Conservation (phyloP, 2,329 filamentous ascomycete genomes). For the Xylaria sp. region DNA sequence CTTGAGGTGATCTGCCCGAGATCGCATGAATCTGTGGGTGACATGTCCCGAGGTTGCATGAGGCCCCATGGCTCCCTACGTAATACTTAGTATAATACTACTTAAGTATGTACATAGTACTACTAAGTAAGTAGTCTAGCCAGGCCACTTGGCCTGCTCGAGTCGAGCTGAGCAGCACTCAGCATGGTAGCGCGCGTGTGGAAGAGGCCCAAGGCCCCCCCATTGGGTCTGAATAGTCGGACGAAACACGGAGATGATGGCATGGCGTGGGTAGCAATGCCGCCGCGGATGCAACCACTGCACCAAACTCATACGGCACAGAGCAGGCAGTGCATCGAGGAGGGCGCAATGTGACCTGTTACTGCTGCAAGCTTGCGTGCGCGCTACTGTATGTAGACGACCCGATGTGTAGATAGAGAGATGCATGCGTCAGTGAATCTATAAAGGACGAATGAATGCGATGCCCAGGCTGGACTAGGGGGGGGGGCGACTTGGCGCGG, state of each 20-base stretch:
- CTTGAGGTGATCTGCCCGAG: constrained; percentile 1
- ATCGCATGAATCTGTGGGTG: constrained; percentile 11
- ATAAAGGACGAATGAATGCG: background rate
- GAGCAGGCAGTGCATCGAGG: background rate
- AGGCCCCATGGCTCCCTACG: background rate
- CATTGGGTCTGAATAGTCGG: constrained; percentile 22
- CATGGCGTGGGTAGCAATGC: constrained; percentile 16
- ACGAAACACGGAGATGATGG: constrained; percentile 1
- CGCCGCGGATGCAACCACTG: constrained; percentile 16
- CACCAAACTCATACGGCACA: background rate
- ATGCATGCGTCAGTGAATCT: background rate
- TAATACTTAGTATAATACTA: no score
- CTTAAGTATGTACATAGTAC: no score
- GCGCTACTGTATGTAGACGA: background rate
- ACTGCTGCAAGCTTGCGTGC: constrained; percentile 12
- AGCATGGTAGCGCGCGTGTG: background rate
- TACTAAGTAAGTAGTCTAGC: no score
- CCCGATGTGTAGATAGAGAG: background rate
- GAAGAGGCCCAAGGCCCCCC: constrained; percentile 7
- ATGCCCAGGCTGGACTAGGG: no score
- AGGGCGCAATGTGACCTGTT: constrained; percentile 22
- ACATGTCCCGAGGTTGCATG: background rate
- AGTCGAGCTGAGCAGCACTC: constrained; percentile 4
- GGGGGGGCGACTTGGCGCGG: no score
- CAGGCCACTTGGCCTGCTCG: background rate